These are phyloP conservation scores for Cyclotella baltica DNA, from an alignment of 108 stramenopile genomes.

Conservation along the genomic window DNA sequence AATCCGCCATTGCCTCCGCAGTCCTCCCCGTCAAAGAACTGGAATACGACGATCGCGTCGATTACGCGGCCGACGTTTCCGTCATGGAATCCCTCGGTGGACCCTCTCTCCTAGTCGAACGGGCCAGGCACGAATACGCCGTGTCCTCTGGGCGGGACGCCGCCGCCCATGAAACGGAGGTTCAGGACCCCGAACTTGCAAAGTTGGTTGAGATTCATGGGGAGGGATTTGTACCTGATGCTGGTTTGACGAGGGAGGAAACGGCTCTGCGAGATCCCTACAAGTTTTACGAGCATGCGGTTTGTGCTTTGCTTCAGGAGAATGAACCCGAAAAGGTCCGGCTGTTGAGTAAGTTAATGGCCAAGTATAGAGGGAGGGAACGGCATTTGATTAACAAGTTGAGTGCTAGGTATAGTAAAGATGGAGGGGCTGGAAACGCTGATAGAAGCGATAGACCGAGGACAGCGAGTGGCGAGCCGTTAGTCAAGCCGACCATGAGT, in stretches of 20 bases:
- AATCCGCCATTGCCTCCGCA: conserved; percentile 43
- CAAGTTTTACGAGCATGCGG: conserved; percentile 81
- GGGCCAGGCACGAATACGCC: conserved; percentile 59
- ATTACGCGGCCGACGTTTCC: conserved; percentile 85
- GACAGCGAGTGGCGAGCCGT: background rate
- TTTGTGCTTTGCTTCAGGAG: conserved; percentile 69
- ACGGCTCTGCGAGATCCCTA: conserved; percentile 77
- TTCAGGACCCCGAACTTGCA: conserved; percentile 50
- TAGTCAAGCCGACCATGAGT: conserved; percentile 27
- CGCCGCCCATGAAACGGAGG: conserved; percentile 33
- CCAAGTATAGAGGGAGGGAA: conserved; percentile 86
- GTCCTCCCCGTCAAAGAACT: conserved; percentile 70
- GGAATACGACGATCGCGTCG: conserved; percentile 80
- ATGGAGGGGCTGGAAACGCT: conserved; percentile 46
- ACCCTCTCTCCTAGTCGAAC: conserved; percentile 83
- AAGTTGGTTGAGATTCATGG: conserved; percentile 74
- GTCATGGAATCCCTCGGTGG: conserved; percentile 92
- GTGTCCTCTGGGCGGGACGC: conserved; percentile 34
- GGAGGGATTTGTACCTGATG: conserved; percentile 66
- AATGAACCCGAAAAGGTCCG: conserved; percentile 91
- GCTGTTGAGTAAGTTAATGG: conserved; percentile 83
- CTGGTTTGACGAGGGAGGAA: conserved; percentile 76
- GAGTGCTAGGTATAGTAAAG: conserved; percentile 78
- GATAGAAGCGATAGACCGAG: conserved; percentile 14
- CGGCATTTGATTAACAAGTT: conserved; percentile 87